A percentile compares a stretch with the other conserved stretches of the same genome.
These are phyloP conservation scores for Apiospora malaysiana DNA, from an alignment of 2,329 filamentous ascomycete genomes.

Conservation along the genomic window DNA sequence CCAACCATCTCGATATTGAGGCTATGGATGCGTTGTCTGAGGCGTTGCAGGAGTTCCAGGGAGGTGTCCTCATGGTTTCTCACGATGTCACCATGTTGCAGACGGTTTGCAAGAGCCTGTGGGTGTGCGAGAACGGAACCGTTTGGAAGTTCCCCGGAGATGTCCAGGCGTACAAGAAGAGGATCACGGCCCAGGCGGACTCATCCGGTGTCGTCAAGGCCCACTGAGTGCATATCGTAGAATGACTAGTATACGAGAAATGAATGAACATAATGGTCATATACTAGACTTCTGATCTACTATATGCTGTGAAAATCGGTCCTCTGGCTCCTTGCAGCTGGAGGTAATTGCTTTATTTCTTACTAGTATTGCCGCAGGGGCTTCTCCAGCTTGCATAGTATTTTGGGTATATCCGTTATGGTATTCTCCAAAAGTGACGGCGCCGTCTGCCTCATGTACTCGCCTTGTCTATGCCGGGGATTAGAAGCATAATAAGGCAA, in stretches of 20 bases:
- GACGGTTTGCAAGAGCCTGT: constrained; percentile 91
- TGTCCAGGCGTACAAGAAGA: constrained; percentile 97
- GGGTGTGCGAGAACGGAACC: constrained; percentile 94
- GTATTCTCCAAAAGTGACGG: too few species aligned
- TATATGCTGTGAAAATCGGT: background rate
- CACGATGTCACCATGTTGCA: constrained; percentile 99
- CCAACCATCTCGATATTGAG: constrained; percentile 98
- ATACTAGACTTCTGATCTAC: background rate
- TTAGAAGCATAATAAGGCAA: too few species aligned
- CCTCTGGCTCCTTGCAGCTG: background rate
- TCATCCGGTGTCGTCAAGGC: constrained; percentile 82
- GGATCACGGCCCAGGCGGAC: constrained; percentile 88
- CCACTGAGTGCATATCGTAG: constrained; percentile 46
- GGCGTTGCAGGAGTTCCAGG: constrained; percentile 85
- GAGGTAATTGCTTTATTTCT: background rate
- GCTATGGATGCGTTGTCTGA: constrained; percentile 95
- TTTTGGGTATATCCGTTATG: too few species aligned
- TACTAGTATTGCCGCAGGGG: background rate
- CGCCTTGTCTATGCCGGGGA: too few species aligned
- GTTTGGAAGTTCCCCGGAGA: constrained; percentile 97
- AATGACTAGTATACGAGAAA: background rate
- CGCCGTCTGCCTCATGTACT: background rate
- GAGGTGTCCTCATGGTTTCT: constrained; percentile 96
- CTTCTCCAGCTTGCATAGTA: too few species aligned
- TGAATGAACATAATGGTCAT: background rate